Evolutionary conservation across 441 rosid genomes (phyloP).

Genomic region (Jatropha multifida): DNA sequence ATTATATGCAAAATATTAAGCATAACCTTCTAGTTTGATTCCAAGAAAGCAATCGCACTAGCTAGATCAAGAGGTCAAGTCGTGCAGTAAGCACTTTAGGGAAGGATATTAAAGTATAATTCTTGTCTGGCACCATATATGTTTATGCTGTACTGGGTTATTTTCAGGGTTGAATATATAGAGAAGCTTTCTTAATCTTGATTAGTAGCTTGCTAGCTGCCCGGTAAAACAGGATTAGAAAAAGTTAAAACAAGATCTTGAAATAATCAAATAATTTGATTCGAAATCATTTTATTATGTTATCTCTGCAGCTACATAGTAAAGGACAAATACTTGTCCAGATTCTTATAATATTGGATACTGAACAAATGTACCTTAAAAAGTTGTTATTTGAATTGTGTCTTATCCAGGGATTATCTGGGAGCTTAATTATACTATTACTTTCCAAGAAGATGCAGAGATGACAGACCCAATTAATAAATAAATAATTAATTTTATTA

Average conservation of each 20-base stretch:
- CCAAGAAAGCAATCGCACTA: too few relatives aligned
- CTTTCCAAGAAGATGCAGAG: slow-evolving; percentile 5
- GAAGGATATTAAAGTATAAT: too few relatives aligned
- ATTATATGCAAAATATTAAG: too few relatives aligned
- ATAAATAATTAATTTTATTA: background rate
- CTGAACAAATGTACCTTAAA: background rate
- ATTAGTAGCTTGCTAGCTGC: background rate
- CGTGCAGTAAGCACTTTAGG: too few relatives aligned
- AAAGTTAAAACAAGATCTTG: slow-evolving; percentile 6
- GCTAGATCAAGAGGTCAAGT: too few relatives aligned
- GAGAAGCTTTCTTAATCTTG: background rate
- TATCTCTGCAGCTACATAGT: background rate
- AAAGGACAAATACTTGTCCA: background rate
- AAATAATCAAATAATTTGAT: slow-evolving; percentile 7
- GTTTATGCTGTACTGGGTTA: too few relatives aligned
- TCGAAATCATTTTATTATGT: background rate
- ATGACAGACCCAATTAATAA: background rate
- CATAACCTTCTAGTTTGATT: too few relatives aligned
- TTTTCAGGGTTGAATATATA: too few relatives aligned
- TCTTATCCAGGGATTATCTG: background rate
- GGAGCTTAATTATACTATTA: background rate
- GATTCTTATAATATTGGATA: background rate
- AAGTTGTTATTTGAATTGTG: slow-evolving; percentile 16
- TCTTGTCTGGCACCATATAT: too few relatives aligned
- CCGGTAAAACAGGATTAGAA: background rate